Evolutionary conservation across 176 grass and related monocot species (phyloP).

Genomic region (Eragrostis curvula): DNA sequence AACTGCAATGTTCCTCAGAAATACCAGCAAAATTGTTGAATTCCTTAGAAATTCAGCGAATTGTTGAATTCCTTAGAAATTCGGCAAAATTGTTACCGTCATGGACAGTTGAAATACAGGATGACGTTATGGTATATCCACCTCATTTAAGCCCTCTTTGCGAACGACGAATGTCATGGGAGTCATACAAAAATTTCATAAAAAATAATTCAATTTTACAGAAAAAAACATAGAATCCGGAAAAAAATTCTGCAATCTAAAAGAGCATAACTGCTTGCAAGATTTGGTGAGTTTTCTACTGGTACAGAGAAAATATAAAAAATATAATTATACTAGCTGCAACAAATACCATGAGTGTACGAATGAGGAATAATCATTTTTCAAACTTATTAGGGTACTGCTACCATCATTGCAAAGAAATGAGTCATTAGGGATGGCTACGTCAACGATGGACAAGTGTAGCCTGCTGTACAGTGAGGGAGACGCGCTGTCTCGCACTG

Average conservation of each 20-base stretch:
- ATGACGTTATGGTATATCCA: neutral
- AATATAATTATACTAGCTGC: neutral
- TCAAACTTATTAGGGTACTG: neutral
- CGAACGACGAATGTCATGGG: too few species aligned
- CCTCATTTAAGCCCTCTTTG: neutral
- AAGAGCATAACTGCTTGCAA: neutral
- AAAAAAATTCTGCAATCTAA: too few species aligned
- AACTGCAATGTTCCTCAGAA: neutral
- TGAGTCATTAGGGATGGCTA: conserved; percentile 11
- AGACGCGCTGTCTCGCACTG: conserved; percentile 30
- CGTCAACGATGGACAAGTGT: conserved; percentile 25
- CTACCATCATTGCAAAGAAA: neutral
- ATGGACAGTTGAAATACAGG: neutral
- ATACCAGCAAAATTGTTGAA: too few species aligned
- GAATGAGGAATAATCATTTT: neutral
- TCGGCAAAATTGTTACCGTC: neutral
- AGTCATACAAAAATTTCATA: too few species aligned
- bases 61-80: too few species aligned
- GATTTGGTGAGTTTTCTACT: neutral
- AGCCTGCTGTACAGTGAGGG: conserved; percentile 25
- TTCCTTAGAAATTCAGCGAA: too few species aligned
- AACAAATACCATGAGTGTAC: neutral
- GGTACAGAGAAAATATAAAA: neutral
- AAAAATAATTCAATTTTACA: too few species aligned
- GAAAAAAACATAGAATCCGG: too few species aligned